Evolutionary conservation across 2,329 filamentous ascomycete genomes (phyloP), one percentile per base, ranked within the genome.

Genomic region (Colletotrichum paranaense): DNA sequence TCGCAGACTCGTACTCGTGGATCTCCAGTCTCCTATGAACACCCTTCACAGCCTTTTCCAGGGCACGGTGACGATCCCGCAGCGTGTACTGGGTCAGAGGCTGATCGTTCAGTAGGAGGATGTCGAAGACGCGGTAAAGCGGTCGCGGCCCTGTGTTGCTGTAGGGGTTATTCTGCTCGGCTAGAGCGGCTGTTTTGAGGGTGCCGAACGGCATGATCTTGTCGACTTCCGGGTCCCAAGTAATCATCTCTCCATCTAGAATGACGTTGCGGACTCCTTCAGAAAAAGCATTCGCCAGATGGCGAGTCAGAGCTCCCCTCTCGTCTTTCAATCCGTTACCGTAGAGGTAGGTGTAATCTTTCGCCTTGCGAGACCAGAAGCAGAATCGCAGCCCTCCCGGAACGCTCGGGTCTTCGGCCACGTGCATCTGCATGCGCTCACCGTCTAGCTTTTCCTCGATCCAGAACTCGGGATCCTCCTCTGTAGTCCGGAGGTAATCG

Each of bases 361-460:
- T 98, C 9, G 94, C 96, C 82, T 97, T 98, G 64, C 97, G 90
- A 2, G 96, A 98, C 95, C 95, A 99, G 82, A 97, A 99, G 38
- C 87, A 88, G 80, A 98, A 98, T 24, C 86, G 87, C 68, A 88
- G 91, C 0, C 94, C 94, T 0, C 95, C 95, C 0, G 90, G 88
- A 0, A 91, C 84, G 1, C 82, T 83, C 4, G 91, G 85, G 76
- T 98, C 94, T 70, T 93, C 87, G 14, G 90, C 83, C 93, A 98
- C 95, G 81, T 99, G 97, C 80, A 99, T 88, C 81, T 99, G 97
- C 92, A 99, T 98, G 30, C 97, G 91, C 83, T 99, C 97, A 1
- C 97, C 97, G 77, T 99, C 97, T 9, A 99, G 86, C 82, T 99
- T 99, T 84, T 99, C 97, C 81, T 99, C 97, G 60, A 98, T 97